Evolutionary conservation across 2,329 filamentous ascomycete species (phyloP).

Genomic region (Talaromyces verruculosus): DNA sequence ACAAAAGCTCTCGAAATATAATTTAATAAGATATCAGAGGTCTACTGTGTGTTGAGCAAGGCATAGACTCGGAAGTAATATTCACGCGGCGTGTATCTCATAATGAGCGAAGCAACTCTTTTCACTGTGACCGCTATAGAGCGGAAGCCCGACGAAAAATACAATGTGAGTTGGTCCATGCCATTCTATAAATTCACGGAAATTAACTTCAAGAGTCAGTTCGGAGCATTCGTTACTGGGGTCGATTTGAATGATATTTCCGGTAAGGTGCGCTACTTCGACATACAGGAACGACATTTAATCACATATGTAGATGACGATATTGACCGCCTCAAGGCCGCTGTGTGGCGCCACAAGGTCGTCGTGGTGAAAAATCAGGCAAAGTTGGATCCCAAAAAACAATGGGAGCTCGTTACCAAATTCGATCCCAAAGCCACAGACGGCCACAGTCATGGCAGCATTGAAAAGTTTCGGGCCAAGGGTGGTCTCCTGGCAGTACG

Average conservation of each 20-base stretch:
- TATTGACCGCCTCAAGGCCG: conserved; percentile 16
- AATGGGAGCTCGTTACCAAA: conserved; percentile 17
- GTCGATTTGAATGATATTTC: conserved; percentile 18
- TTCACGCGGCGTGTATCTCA: not conserved
- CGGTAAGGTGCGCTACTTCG: not conserved
- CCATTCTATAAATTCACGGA: not conserved
- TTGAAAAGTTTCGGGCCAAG: conserved; percentile 14
- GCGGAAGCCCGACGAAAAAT: conserved; percentile 11
- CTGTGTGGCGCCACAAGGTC: conserved; percentile 18
- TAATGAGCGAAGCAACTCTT: conserved; percentile 11
- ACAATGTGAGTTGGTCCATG: conserved; percentile 6
- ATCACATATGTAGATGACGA: conserved; percentile 14
- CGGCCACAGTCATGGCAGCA: conserved; percentile 19
- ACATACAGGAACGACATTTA: not conserved
- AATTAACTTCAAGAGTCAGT: conserved; percentile 9
- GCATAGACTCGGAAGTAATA: not conserved
- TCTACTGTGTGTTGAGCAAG: not conserved
- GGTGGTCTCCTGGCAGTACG: conserved; percentile 14
- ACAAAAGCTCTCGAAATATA: not conserved
- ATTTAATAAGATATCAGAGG: not conserved
- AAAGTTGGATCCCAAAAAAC: conserved; percentile 16
- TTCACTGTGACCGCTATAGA: conserved; percentile 4
- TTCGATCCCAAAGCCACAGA: conserved; percentile 16
- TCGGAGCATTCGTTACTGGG: conserved; percentile 16
- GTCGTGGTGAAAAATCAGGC: conserved; percentile 14